Evolutionary conservation across 2,329 filamentous ascomycete genomes (phyloP), one percentile per base, ranked within the genome.

Genomic region (Penicillium sp.): DNA sequence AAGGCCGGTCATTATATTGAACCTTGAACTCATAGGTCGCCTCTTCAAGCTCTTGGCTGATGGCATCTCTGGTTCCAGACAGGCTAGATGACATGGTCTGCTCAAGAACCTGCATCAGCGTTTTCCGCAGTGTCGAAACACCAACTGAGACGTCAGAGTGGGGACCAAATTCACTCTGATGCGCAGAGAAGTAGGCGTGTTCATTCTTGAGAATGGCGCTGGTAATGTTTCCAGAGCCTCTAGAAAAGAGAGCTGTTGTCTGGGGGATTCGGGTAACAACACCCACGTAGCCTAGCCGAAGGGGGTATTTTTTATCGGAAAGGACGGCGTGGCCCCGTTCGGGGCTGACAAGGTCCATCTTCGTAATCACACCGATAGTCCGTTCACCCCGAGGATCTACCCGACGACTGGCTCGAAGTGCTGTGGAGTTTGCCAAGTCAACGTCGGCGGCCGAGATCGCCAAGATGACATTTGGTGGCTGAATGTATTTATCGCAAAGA

Each of bases 21-120:
- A 99, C 94, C 73, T 99, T 99, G 81, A 96, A 99, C 74, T 99
- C 93, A 69, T 99, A 99, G 0, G 90, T 93, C 3, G 94, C 92
- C 75, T 99, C 94, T 68, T 97, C 93, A 0, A 99, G 84, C 73
- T 99, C 94, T 71, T 96, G 91, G 59, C 88, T 88, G 62, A 99
- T 97, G 10, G 91, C 91, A 69, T 97, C 91, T 65, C 89, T 90
- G 4, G 94, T 99, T 53, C 86, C 86, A 65, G 94, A 89, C 52
- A 99, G 80, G 67, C 90, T 96, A 33, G 90, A 86, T 28, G 93
- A 93, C 95, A 99, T 99, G 4, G 91, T 97, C 69, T 96, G 89
- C 73, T 99, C 94, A 36, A 99, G 82, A 36, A 97, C 91, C 61
- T 92, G 87, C 93, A 99, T 99, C 50, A 99, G 82, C 75, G 97